Conservation (phyloP, 2,329 filamentous ascomycete genomes). For the Pezicula rhizophila region DNA sequence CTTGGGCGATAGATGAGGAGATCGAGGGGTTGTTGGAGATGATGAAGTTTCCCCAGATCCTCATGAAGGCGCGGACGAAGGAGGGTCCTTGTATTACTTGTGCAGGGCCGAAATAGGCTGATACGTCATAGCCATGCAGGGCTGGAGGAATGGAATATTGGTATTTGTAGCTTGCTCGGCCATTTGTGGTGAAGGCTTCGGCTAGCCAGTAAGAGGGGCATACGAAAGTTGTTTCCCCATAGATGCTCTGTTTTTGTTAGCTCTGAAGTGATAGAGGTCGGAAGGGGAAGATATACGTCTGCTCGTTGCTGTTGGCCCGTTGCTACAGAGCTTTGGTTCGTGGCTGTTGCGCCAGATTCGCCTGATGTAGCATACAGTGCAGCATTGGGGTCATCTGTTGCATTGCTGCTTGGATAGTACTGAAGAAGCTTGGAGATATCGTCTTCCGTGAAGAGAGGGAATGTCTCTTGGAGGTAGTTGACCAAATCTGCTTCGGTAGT, state of each 20-base stretch:
- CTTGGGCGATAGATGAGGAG: constrained; percentile 3
- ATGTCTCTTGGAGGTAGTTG: constrained; percentile 32
- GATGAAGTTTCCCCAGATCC: constrained; percentile 13
- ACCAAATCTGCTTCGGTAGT: constrained; percentile 32
- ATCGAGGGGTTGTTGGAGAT: constrained; percentile 6
- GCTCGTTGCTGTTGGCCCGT: constrained; percentile 44
- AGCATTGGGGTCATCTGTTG: not conserved
- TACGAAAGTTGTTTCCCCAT: constrained; percentile 45
- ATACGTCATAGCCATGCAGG: constrained; percentile 28
- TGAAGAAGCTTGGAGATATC: constrained; percentile 28
- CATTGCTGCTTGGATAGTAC: constrained; percentile 15
- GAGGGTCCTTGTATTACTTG: constrained; percentile 3
- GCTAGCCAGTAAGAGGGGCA: constrained; percentile 48
- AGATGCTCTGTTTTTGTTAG: constrained; percentile 31
- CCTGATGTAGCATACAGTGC: constrained; percentile 29
- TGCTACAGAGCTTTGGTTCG: constrained; percentile 36
- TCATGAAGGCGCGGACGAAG: constrained; percentile 7
- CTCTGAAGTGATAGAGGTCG: not conserved
- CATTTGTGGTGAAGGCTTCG: constrained; percentile 33
- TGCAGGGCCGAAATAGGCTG: constrained; percentile 22
- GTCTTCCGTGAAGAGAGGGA: constrained; percentile 32
- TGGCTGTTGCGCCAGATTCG: constrained; percentile 28
- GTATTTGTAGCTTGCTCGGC: constrained; percentile 33
- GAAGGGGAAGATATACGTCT: constrained; percentile 10
- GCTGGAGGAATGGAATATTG: constrained; percentile 35